Base-by-base conservation (phyloP, 2,329 filamentous ascomycete genomes). In the Colletotrichum caudatum region DNA sequence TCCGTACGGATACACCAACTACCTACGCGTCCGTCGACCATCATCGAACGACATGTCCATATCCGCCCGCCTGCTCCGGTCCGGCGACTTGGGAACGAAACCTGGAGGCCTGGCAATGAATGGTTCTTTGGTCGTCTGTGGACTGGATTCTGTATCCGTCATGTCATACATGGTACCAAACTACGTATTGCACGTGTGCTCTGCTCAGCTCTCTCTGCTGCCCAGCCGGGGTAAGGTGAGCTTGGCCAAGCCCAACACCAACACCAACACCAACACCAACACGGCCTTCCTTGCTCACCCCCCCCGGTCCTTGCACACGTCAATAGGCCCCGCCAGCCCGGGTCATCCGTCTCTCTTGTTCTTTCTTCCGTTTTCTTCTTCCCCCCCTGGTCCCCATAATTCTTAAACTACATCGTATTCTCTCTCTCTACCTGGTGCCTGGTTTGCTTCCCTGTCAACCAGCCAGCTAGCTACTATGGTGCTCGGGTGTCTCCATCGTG, bases 271-370 rank as follows among this genome's bases (percentile, higher is more conserved):
- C 35, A 29, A 29, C 3, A 29, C 26, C 3, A 61, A 61, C 60
- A 63, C 60, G 23, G 60, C 37, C 37, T 39, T 29, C 60, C 60
- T 51, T 63, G 60, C 60, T 29, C 1, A n/a, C 35, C 9, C 46
- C 59, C 59, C 46, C 59, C 60, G n/a, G 35, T 63, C 60, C 60
- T 48, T 63, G 48, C 48, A 41, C n/a, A 41, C n/a, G 23, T 39
- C 46, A 12, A 41, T 33, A 39, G 48, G 60, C 48, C 54, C 44
- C 37, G 16, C 33, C 48, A 53, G 48, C 46, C 60, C 11, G 44
- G 60, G 48, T 54, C 35, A 39, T 11, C 35, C 35, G 35, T 53
- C 35, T 18, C 20, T 51, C 18, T 53, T n/a, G 18, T 41, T 39
- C 23, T 41, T 63, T 46, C 26, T 63, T 20, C 18, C 41, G 16